Base-by-base conservation (phyloP, 257 asterid genomes). In the Knoxia roxburghii region DNA sequence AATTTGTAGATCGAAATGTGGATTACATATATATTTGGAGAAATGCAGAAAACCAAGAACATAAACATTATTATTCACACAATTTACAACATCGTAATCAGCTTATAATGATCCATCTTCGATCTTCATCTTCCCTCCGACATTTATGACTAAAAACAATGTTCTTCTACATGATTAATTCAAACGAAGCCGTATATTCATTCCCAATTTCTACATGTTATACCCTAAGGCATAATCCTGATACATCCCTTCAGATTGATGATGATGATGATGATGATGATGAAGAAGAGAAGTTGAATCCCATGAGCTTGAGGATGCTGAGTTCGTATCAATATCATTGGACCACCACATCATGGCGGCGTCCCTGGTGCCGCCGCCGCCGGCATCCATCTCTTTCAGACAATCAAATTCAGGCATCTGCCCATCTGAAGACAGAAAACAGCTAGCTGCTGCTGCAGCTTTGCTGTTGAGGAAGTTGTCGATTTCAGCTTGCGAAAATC, bases 271-370 rank as follows among this genome's bases (percentile, higher is more conserved):
- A 3, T 37, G 41, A 37, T 37, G 41, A 37, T 79, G 88, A 56
- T 77, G 82, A 72, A 83, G 32, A 68, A 76, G 68, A 68, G 77
- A 67, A 48, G 75, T 60, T 2, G 94, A 84, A 30, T 76, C 89
- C 98, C 95, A 87, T 35, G 88, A 73, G 57, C 43, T 80, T 10
- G 87, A 81, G 0, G 95, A 78, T 0, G 81, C 65, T 4, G 89
- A 81, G 69, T 73, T 81, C 23, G 87, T 68, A 15, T 87, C 95
- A n/a, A 87, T 75, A n/a, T 84, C 92, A 57, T 75, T 76, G 51
- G 79, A 41, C 96, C 90, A 87, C 96, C 96, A 91, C 26, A 73
- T 78, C 37, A 79, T 21, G 50, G 67, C 72, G 50, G 67, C 72
- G 29, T 77, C 82, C 73, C 71, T 81, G 0, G 80, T 61, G 0